phyloP scores from a whole-genome alignment of 2,329 filamentous ascomycete species.

The Fusarium poae region DNA sequence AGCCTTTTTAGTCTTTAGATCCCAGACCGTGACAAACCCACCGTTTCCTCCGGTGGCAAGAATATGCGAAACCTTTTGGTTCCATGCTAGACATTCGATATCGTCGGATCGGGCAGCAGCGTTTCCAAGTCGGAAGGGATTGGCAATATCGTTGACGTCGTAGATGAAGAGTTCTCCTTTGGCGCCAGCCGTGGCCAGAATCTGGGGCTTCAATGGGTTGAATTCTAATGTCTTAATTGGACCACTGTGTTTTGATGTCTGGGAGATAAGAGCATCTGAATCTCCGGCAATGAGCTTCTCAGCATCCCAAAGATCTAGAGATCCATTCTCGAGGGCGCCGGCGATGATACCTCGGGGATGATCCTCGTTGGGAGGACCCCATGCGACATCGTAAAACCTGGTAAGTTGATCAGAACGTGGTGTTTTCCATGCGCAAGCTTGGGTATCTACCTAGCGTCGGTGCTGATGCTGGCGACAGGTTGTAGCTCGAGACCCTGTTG shows the following conservation, averaged over 20 bases:
- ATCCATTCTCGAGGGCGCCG: conserved; percentile 93
- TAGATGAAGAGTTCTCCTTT: conserved; percentile 98
- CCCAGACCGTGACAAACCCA: conserved; percentile 98
- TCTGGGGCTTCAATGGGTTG: conserved; percentile 91
- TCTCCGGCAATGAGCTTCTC: conserved; percentile 71
- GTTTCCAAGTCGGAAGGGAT: conserved; percentile 89
- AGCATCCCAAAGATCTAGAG: conserved; percentile 93
- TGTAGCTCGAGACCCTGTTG: conserved; percentile 85
- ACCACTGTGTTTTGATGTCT: conserved; percentile 90
- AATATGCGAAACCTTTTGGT: conserved; percentile 97
- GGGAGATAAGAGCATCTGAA: conserved; percentile 83
- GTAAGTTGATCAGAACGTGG: conserved; percentile 31
- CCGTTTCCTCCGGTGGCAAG: conserved; percentile 92
- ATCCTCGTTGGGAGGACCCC: conserved; percentile 84
- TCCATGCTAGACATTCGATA: conserved; percentile 97
- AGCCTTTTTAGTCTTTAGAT: conserved; percentile 97
- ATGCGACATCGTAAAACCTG: conserved; percentile 97
- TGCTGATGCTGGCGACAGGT: conserved; percentile 84
- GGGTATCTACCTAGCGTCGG: conserved; percentile 82
- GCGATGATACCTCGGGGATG: conserved; percentile 91
- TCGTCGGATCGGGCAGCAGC: conserved; percentile 91
- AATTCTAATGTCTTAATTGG: conserved; percentile 96
- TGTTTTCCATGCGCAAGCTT: conserved; percentile 21
- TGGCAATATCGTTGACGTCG: conserved; percentile 89
- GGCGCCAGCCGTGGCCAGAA: conserved; percentile 90